A percentile compares a stretch with the other conserved stretches of the same genome.
Evolutionary conservation across 2,329 filamentous ascomycete species (phyloP).

Genomic region (Colletotrichum filicis): DNA sequence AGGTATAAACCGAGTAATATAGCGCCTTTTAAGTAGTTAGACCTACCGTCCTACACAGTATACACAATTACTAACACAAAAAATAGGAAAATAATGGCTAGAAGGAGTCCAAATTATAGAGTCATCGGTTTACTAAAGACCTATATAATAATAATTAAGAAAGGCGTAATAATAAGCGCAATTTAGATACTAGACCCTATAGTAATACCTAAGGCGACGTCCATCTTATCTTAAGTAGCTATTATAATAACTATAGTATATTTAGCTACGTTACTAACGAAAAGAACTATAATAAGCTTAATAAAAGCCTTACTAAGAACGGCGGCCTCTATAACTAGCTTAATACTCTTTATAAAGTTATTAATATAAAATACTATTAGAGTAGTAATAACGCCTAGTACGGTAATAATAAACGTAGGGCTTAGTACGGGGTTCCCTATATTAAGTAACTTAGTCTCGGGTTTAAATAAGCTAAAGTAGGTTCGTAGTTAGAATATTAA

Average conservation of each 20-base stretch:
- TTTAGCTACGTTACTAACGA: slow-evolving; percentile 86
- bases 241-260: too few relatives aligned
- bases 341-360: too few relatives aligned
- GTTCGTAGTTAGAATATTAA: slow-evolving; percentile 82
- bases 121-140: slow-evolving; percentile 78
- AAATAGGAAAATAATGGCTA: slow-evolving; percentile 81
- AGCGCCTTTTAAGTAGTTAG: slow-evolving; percentile 85
- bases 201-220: slow-evolving; percentile 79
- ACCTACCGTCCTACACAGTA: slow-evolving; percentile 83
- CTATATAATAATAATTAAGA: slow-evolving; percentile 84
- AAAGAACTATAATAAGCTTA: slow-evolving; percentile 81
- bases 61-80: slow-evolving; percentile 81
- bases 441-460: slow-evolving; percentile 50
- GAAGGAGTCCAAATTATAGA: slow-evolving; percentile 82
- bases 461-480: slow-evolving; percentile 78
- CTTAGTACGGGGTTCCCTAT: slow-evolving; percentile 63
- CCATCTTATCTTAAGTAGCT: slow-evolving; percentile 84
- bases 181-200: slow-evolving; percentile 88
- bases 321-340: too few relatives aligned
- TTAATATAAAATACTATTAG: too few relatives aligned
- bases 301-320: slow-evolving; percentile 85
- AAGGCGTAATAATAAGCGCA: slow-evolving; percentile 82
- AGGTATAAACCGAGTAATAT: slow-evolving; percentile 70
- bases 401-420: too few relatives aligned
- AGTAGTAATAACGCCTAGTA: too few relatives aligned